Percentiles rank a stretch among this genome's conserved stretches.
phyloP scores from a whole-genome alignment of 495 filamentous ascomycete genomes.

The Trichoderma gamsii region DNA sequence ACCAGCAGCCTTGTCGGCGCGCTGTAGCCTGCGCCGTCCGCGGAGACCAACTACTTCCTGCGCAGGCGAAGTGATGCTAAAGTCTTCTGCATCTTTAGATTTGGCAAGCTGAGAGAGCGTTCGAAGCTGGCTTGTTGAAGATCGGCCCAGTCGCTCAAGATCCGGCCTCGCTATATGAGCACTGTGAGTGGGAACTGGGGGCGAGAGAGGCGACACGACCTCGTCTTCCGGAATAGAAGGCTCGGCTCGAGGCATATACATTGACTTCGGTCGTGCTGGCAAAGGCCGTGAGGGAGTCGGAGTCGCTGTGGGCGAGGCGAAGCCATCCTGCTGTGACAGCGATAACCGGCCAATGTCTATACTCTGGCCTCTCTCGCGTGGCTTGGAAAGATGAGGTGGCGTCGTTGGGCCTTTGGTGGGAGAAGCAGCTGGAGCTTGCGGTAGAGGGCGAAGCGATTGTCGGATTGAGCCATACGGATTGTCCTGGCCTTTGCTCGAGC shows the following conservation, averaged over 20 bases:
- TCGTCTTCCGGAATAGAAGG: slow-evolving; percentile 27
- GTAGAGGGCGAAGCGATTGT: slow-evolving; percentile 70
- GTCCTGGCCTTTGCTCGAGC: slow-evolving; percentile 44
- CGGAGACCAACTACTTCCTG: slow-evolving; percentile 83
- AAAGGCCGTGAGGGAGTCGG: slow-evolving; percentile 29
- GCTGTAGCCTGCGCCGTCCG: slow-evolving; percentile 75
- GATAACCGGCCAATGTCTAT: slow-evolving; percentile 45
- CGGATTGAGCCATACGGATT: slow-evolving; percentile 62
- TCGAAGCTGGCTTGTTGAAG: slow-evolving; percentile 80
- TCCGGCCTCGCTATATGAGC: slow-evolving; percentile 58
- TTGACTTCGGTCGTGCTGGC: slow-evolving; percentile 46
- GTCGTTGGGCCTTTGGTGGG: slow-evolving; percentile 25
- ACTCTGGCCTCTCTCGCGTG: slow-evolving; percentile 44
- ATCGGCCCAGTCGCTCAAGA: slow-evolving; percentile 70
- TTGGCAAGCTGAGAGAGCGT: slow-evolving; percentile 83
- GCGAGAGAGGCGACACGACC: slow-evolving; percentile 22
- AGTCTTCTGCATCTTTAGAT: slow-evolving; percentile 66
- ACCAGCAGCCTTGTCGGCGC: slow-evolving; percentile 43
- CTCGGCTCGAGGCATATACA: slow-evolving; percentile 49
- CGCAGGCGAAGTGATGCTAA: slow-evolving; percentile 63
- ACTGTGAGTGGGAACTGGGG: slow-evolving; percentile 24
- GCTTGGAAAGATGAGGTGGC: slow-evolving; percentile 21
- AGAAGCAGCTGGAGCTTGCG: slow-evolving; percentile 55
- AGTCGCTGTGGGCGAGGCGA: slow-evolving; percentile 28
- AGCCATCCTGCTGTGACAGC: slow-evolving; percentile 29